phyloP scores from a whole-genome alignment of 805 yeast species.

The Wickerhamiella occidentalis region DNA sequence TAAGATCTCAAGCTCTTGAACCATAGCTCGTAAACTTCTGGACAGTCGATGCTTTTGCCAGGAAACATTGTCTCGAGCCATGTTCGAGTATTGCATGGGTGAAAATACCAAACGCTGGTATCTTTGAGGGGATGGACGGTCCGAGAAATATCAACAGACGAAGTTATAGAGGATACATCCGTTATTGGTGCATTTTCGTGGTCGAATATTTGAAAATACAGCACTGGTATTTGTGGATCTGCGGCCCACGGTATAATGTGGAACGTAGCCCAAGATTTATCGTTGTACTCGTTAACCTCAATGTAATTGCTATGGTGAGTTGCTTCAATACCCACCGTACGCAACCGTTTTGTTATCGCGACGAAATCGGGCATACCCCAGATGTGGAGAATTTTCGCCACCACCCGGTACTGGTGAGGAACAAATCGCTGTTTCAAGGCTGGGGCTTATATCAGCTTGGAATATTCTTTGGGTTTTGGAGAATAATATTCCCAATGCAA shows the following conservation, averaged over 20 bases:
- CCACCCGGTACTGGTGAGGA: no score
- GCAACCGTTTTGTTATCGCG: neutral
- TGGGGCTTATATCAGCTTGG: neutral
- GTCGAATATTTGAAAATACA: conserved; percentile 18
- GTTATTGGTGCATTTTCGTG: neutral
- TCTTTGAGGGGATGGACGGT: conserved; percentile 26
- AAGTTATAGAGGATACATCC: neutral
- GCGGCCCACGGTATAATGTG: conserved; percentile 24
- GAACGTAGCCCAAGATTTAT: neutral
- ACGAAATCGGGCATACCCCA: neutral
- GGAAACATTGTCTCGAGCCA: conserved; percentile 22
- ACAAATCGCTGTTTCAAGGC: no score
- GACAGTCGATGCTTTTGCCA: neutral
- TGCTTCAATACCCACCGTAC: neutral
- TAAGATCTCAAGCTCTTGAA: neutral
- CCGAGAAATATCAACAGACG: conserved; percentile 3
- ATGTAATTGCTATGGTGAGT: neutral
- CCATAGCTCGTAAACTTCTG: neutral
- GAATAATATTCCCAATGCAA: neutral
- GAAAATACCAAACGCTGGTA: conserved; percentile 27
- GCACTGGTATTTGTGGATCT: conserved; percentile 24
- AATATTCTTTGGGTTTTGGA: neutral
- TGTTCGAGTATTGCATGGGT: conserved; percentile 33
- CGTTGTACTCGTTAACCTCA: neutral
- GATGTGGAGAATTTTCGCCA: neutral